Evolutionary conservation across 2,329 filamentous ascomycete species (phyloP).

Genomic region (Pestalotiopsis sp.): DNA sequence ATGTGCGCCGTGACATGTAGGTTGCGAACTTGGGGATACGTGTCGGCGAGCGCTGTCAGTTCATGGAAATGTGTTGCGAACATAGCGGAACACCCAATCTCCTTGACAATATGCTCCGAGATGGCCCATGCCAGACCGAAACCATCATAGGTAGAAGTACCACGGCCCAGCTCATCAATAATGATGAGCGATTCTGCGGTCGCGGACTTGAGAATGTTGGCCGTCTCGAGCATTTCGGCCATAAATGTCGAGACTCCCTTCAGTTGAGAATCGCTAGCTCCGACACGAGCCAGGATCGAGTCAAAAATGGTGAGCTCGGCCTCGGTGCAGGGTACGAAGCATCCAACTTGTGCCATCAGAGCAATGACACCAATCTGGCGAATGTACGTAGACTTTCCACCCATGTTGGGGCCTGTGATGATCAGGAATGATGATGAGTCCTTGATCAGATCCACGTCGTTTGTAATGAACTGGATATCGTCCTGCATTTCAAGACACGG

Average conservation of each 20-base stretch:
- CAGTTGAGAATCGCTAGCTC: constrained; percentile 93
- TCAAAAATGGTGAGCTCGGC: constrained; percentile 96
- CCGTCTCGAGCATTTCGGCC: constrained; percentile 99
- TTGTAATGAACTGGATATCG: constrained; percentile 97
- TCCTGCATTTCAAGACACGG: constrained; percentile 99
- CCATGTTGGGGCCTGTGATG: constrained; percentile 99
- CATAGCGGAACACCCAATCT: constrained; percentile 91
- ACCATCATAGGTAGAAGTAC: constrained; percentile 96
- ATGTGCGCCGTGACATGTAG: constrained; percentile 97
- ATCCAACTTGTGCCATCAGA: constrained; percentile 94
- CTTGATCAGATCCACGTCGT: constrained; percentile 83
- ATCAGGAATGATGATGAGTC: constrained; percentile 87
- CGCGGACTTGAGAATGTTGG: constrained; percentile 96
- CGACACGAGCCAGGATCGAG: constrained; percentile 93
- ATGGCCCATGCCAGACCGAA: constrained; percentile 99
- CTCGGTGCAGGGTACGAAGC: constrained; percentile 89
- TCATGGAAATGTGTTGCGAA: constrained; percentile 99
- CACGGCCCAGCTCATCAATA: constrained; percentile 95
- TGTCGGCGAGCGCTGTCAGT: constrained; percentile 85
- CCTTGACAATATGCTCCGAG: constrained; percentile 93
- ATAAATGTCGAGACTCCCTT: constrained; percentile 99
- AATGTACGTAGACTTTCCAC: constrained; percentile 97
- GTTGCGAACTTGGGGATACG: constrained; percentile 86
- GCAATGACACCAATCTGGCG: constrained; percentile 96
- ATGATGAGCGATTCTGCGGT: constrained; percentile 96